Conservation (phyloP, 2,329 filamentous ascomycete genomes). For the Penicillium psychrosexuale region DNA sequence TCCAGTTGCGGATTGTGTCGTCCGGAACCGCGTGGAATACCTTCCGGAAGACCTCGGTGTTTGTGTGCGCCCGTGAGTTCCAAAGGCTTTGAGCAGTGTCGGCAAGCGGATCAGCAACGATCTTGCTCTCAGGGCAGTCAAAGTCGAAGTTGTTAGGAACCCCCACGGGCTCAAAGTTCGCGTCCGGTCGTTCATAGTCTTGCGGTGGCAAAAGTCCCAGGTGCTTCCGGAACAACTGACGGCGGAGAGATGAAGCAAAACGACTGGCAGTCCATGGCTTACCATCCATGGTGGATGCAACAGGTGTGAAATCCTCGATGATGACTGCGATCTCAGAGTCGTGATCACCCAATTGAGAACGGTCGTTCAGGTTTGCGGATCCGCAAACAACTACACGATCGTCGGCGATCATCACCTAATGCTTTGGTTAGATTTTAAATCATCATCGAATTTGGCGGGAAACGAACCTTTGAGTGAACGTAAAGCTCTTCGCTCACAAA, state of each 20-base stretch:
- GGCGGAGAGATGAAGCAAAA: conserved; percentile 75
- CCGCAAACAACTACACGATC: conserved; percentile 82
- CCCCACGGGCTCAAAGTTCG: conserved; percentile 58
- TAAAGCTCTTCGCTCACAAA: conserved; percentile 64
- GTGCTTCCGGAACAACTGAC: conserved; percentile 87
- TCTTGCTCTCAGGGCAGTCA: conserved; percentile 45
- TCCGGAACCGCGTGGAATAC: conserved; percentile 63
- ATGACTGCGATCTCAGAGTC: conserved; percentile 89
- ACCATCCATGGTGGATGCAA: conserved; percentile 76
- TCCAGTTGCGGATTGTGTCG: conserved; percentile 58
- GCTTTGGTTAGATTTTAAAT: conserved; percentile 11
- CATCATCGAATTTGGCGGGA: neutral
- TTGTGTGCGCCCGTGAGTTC: conserved; percentile 57
- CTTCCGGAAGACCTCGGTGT: conserved; percentile 59
- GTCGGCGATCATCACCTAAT: conserved; percentile 69
- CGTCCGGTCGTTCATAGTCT: conserved; percentile 58
- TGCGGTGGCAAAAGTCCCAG: conserved; percentile 76
- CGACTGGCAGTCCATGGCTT: conserved; percentile 72
- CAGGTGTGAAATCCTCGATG: conserved; percentile 73
- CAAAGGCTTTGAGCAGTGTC: conserved; percentile 55
- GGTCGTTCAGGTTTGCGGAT: conserved; percentile 88
- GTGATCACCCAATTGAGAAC: conserved; percentile 80
- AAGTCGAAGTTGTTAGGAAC: conserved; percentile 57
- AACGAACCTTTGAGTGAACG: conserved; percentile 53
- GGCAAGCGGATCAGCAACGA: conserved; percentile 58